Evolutionary conservation across 1,284 basidiomycete species (phyloP).

Genomic region (Pseudozyma tsukubaensis): DNA sequence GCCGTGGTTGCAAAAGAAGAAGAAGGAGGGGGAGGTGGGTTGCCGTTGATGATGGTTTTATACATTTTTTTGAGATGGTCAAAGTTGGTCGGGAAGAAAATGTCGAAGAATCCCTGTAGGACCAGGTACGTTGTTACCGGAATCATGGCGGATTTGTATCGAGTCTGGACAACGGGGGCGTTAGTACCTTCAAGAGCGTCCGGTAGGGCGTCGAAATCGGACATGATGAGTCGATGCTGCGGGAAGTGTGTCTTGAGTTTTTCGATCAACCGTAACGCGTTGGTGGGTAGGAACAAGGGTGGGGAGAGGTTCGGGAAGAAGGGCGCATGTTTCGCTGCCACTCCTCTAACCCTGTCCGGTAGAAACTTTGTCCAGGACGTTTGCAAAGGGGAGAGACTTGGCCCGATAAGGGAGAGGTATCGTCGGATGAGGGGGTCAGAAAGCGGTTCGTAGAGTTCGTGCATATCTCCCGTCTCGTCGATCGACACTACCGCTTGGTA

Average conservation of each 20-base stretch:
- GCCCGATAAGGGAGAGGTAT: slow-evolving; percentile 71
- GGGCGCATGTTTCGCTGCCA: slow-evolving; percentile 50
- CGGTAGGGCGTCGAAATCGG: slow-evolving; percentile 89
- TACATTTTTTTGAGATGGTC: slow-evolving; percentile 73
- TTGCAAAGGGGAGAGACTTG: slow-evolving; percentile 5
- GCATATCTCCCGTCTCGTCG: slow-evolving; percentile 85
- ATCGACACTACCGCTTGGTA: slow-evolving; percentile 86
- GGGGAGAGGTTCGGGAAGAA: slow-evolving; percentile 89
- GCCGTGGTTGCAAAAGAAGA: not conserved
- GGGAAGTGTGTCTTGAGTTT: slow-evolving; percentile 88
- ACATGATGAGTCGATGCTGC: slow-evolving; percentile 87
- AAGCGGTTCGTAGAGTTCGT: slow-evolving; percentile 84
- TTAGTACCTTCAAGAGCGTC: slow-evolving; percentile 85
- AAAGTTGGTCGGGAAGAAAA: slow-evolving; percentile 98
- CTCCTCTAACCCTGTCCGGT: slow-evolving; percentile 69
- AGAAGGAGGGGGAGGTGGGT: not conserved
- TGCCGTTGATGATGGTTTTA: slow-evolving; percentile 7
- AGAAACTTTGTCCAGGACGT: slow-evolving; percentile 74
- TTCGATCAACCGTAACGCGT: slow-evolving; percentile 85
- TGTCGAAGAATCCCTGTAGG: slow-evolving; percentile 96
- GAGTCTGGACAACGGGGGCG: slow-evolving; percentile 96
- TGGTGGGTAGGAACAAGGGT: slow-evolving; percentile 94
- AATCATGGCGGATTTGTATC: slow-evolving; percentile 80
- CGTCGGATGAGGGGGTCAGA: slow-evolving; percentile 84
- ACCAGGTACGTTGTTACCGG: slow-evolving; percentile 91